These are phyloP conservation scores for Skeletonema grethae DNA, from an alignment of 108 stramenopile genomes.

Conservation along the genomic window DNA sequence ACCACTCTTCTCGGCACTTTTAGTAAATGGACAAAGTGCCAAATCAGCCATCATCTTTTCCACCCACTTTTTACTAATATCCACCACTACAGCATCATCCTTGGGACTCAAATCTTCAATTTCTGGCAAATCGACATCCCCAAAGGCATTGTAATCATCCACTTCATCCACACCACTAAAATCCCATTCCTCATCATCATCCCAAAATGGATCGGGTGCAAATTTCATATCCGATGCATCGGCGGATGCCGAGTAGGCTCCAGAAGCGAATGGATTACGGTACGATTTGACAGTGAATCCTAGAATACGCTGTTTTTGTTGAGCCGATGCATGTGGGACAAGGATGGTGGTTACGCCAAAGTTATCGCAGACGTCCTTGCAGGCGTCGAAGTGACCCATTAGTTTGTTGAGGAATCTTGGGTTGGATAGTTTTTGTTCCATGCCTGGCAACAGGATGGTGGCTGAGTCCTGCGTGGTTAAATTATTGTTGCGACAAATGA, in stretches of 20 bases:
- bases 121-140: slow-evolving; percentile 45
- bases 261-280: slow-evolving; percentile 56
- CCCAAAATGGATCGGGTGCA: slow-evolving; percentile 88
- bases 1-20: slow-evolving; percentile 75
- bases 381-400: slow-evolving; percentile 79
- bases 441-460: slow-evolving; percentile 72
- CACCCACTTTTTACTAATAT: slow-evolving; percentile 74
- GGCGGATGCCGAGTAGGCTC: slow-evolving; percentile 11
- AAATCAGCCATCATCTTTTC: slow-evolving; percentile 86
- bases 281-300: slow-evolving; percentile 82
- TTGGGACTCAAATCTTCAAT: slow-evolving; percentile 68
- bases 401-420: slow-evolving; percentile 62
- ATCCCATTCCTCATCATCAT: slow-evolving; percentile 83
- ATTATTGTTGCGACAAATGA: not conserved
- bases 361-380: slow-evolving; percentile 87
- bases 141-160: slow-evolving; percentile 46
- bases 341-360: slow-evolving; percentile 78
- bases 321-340: slow-evolving; percentile 31
- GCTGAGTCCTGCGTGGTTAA: slow-evolving; percentile 40
- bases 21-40: slow-evolving; percentile 96
- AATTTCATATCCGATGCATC: slow-evolving; percentile 58
- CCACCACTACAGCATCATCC: slow-evolving; percentile 67
- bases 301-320: slow-evolving; percentile 27
- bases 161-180: slow-evolving; percentile 65
- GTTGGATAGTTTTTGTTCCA: slow-evolving; percentile 53